Conservation (phyloP, 192 early-diverging fungal genomes). For the Coemansia sp. region DNA sequence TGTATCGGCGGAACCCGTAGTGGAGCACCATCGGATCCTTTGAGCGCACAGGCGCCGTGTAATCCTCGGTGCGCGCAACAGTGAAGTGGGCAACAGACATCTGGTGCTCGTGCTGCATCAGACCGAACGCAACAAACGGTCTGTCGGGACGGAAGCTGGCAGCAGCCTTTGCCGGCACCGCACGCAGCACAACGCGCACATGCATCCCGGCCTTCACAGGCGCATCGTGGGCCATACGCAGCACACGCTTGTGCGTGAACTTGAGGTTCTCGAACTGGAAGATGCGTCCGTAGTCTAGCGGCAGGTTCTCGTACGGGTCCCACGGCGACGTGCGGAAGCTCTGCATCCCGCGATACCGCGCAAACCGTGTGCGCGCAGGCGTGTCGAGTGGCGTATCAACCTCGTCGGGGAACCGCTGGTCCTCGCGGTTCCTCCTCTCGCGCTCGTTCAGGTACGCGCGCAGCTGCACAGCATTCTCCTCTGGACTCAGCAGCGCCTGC, state of each 20-base stretch:
- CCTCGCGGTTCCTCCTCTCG: slow-evolving; percentile 58
- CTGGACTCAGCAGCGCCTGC: slow-evolving; percentile 34
- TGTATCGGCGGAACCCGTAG: slow-evolving; percentile 86
- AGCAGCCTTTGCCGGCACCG: slow-evolving; percentile 49
- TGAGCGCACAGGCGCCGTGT: slow-evolving; percentile 78
- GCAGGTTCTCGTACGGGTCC: slow-evolving; percentile 98
- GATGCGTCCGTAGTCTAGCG: slow-evolving; percentile 91
- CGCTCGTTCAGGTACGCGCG: slow-evolving; percentile 61
- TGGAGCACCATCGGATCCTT: slow-evolving; percentile 91
- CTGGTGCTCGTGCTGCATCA: slow-evolving; percentile 93
- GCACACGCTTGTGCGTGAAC: slow-evolving; percentile 75
- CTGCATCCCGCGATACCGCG: slow-evolving; percentile 92
- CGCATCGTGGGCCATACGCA: slow-evolving; percentile 51
- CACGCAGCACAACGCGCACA: slow-evolving; percentile 75
- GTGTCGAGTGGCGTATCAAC: slow-evolving; percentile 90
- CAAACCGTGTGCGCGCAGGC: slow-evolving; percentile 82
- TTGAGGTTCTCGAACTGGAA: slow-evolving; percentile 94
- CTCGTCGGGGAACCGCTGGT: slow-evolving; percentile 94
- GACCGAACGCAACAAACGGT: slow-evolving; percentile 62
- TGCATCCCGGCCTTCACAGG: slow-evolving; percentile 67
- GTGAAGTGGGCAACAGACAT: slow-evolving; percentile 84
- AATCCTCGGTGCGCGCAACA: slow-evolving; percentile 70
- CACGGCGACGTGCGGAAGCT: slow-evolving; percentile 93
- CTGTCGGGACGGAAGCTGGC: slow-evolving; percentile 14
- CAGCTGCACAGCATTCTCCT: slow-evolving; percentile 49